Percentiles rank a stretch among this genome's conserved stretches.
Evolutionary conservation across 805 yeast genomes (phyloP).

Genomic region (baker's yeast (Saccharomyces cerevisiae)): DNA sequence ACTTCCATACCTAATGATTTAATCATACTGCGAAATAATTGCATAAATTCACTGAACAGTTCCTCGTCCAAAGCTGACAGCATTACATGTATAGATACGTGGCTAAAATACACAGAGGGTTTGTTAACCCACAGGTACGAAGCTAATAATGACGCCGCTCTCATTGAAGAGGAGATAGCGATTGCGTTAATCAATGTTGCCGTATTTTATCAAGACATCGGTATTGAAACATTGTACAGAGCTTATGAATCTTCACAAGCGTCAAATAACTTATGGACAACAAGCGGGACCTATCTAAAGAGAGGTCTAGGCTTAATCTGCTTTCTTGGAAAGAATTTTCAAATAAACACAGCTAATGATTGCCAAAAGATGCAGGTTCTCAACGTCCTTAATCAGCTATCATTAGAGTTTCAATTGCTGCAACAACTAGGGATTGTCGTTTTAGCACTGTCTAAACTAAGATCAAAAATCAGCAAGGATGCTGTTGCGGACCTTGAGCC

Average conservation of each 20-base stretch:
- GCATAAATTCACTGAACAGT: not conserved
- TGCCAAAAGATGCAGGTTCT: not conserved
- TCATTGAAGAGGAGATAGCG: conserved; percentile 6
- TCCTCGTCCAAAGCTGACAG: conserved; percentile 1
- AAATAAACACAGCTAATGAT: not conserved
- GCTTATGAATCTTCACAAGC: conserved; percentile 17
- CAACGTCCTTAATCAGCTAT: conserved; percentile 4
- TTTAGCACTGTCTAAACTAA: conserved; percentile 27
- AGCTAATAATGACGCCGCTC: conserved; percentile 1
- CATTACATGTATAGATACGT: conserved; percentile 8
- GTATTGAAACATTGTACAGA: conserved; percentile 18
- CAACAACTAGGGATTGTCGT: conserved; percentile 26
- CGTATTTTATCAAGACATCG: conserved; percentile 13
- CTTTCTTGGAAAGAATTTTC: conserved; percentile 2
- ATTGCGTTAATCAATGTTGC: conserved; percentile 15
- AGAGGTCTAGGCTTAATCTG: conserved; percentile 24
- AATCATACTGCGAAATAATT: not conserved
- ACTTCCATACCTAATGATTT: not conserved
- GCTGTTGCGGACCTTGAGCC: conserved; percentile 25
- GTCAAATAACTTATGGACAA: conserved; percentile 19
- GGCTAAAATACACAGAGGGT: conserved; percentile 7
- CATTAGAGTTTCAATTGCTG: conserved; percentile 13
- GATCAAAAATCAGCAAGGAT: conserved; percentile 17
- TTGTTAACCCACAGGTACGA: conserved; percentile 4
- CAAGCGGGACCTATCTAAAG: conserved; percentile 21